Percentiles rank a stretch among this genome's conserved stretches.
phyloP scores from a whole-genome alignment of 2,329 filamentous ascomycete species.

The Cladosporium colombiae region DNA sequence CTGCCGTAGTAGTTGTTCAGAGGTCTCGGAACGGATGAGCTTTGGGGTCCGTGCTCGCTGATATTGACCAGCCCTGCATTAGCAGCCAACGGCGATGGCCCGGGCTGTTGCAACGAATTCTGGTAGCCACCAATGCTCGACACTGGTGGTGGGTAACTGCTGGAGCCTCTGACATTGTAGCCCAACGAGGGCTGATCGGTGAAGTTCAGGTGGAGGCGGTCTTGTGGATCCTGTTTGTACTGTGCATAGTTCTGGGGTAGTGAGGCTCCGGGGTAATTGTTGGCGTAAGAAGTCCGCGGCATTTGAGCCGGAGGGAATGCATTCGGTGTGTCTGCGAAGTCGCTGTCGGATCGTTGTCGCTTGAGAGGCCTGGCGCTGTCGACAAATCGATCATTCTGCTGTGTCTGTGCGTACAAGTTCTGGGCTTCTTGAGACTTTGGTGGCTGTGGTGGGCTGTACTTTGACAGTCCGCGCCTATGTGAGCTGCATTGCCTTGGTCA shows the following conservation, averaged over 20 bases:
- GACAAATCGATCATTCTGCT: conserved; percentile 22
- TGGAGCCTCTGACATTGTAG: conserved; percentile 19
- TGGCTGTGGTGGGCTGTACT: conserved; percentile 24
- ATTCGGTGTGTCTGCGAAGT: conserved; percentile 24
- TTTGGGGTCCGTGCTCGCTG: conserved; percentile 19
- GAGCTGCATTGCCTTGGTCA: not conserved
- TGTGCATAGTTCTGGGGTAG: conserved; percentile 13
- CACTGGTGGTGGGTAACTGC: conserved; percentile 14
- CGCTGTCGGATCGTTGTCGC: conserved; percentile 30
- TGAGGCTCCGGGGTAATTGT: conserved; percentile 8
- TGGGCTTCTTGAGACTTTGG: conserved; percentile 23
- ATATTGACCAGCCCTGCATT: conserved; percentile 18
- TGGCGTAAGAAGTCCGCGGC: conserved; percentile 14
- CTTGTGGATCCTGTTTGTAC: conserved; percentile 15
- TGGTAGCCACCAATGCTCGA: conserved; percentile 16
- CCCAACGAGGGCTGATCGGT: conserved; percentile 9
- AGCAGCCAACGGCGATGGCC: conserved; percentile 18
- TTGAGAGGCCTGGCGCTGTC: conserved; percentile 27
- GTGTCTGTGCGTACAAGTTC: conserved; percentile 19
- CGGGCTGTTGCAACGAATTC: conserved; percentile 20
- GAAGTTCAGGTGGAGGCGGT: conserved; percentile 14
- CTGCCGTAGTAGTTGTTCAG: conserved; percentile 21
- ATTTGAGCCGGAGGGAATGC: conserved; percentile 18
- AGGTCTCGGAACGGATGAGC: conserved; percentile 17
- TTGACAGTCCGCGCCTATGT: conserved; percentile 14